Evolutionary conservation across 140 eudicot species (phyloP).

Genomic region (Bidens hawaiensis): DNA sequence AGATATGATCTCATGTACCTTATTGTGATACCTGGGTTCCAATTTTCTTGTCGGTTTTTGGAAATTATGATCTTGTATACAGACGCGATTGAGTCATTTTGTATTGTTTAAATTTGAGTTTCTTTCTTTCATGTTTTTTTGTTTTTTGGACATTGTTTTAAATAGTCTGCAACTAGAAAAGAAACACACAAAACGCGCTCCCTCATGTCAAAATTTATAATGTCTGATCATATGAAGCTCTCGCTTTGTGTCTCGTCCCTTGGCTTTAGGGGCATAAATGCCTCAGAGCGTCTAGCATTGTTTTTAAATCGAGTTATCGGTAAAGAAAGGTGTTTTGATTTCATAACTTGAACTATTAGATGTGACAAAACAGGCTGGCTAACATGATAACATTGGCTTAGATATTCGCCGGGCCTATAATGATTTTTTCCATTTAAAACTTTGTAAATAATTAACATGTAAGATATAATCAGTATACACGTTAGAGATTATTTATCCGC

Average conservation of each 20-base stretch:
- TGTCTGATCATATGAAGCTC: neutral
- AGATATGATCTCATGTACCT: constrained; percentile 17
- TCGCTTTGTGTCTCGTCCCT: no score
- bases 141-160: no score
- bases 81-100: constrained; percentile 10
- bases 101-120: constrained; percentile 10
- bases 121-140: no score
- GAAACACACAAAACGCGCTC: neutral
- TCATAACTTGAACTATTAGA: no score
- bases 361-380: neutral
- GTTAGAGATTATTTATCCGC: no score
- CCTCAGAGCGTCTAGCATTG: no score
- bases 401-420: neutral
- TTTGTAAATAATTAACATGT: no score
- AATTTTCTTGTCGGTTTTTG: constrained; percentile 22
- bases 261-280: no score
- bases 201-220: neutral
- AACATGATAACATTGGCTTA: neutral
- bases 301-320: no score
- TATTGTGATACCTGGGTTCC: neutral
- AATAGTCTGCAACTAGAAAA: constrained; percentile 5
- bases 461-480: no score
- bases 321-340: neutral
- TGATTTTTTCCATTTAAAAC: no score
- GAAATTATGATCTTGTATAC: constrained; percentile 16